Base-by-base conservation (phyloP, 495 filamentous ascomycete genomes). In the Aspergillus hancockii region DNA sequence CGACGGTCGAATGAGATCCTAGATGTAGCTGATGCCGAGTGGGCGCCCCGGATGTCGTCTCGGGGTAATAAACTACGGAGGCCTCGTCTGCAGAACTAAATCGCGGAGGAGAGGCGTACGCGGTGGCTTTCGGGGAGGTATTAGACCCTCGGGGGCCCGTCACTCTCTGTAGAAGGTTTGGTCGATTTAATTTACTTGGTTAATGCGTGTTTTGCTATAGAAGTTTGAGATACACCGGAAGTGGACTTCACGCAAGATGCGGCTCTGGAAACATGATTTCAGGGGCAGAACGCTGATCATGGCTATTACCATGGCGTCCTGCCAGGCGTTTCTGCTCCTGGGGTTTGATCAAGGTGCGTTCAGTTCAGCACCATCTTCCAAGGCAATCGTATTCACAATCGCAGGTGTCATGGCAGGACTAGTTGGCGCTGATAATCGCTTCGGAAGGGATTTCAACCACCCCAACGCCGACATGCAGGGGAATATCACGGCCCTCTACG, bases 401-500 rank as follows among this genome's bases (percentile, higher is more conserved):
- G 0, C 32, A 63, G 61, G 71, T 12, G 72, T 75, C 13, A 76
- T 76, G 73, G 65, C 65, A 19, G 73, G 73, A 2, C 59, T 76
- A 16, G 61, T 76, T 8, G 74, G 74, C 4, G 72, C 74, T 0
- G 63, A 76, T 22, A 76, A 76, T 41, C 60, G 71, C 7, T 77
- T 77, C 52, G 71, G 71, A 46, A 63, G 64, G 25, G 67, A 72
- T 23, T 77, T 77, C 55, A 68, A 71, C 43, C 67, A 79, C 43
- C 75, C 75, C 9, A 64, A 73, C 30, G 64, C 72, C 0, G 64
- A 57, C 1, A 73, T 76, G 68, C 70, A 75, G n/a, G 79, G 78
- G 8, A 73, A 77, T 16, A 70, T 79, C 49, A 78, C 74, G 12
- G 75, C 74, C 0, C 68, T 80, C 25, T 81, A 79, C 57, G 75